phyloP scores from a whole-genome alignment of 352 stramenopile genomes.

The Blastocystis sp. region DNA sequence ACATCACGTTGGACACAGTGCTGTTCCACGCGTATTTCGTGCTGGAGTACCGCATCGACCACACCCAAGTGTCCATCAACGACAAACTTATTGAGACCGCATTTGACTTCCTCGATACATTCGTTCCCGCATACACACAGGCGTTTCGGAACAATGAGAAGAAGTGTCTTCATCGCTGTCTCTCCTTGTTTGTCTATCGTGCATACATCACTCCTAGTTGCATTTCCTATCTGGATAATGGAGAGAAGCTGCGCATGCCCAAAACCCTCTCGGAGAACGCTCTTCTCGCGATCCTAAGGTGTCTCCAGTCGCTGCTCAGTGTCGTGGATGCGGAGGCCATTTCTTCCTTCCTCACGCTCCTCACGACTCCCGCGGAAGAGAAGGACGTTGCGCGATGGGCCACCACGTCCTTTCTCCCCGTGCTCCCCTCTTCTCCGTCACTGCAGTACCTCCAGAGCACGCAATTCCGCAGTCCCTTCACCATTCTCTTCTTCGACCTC shows the following conservation, averaged over 20 bases:
- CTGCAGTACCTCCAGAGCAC: constrained; percentile 8
- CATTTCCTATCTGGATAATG: constrained; percentile 27
- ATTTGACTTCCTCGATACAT: constrained; percentile 8
- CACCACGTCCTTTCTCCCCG: constrained; percentile 5
- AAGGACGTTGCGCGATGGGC: not conserved
- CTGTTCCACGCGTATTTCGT: constrained; percentile 59
- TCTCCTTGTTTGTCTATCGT: constrained; percentile 37
- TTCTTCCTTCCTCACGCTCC: not conserved
- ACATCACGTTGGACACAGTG: constrained; percentile 15
- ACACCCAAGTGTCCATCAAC: not conserved
- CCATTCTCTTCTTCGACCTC: constrained; percentile 26
- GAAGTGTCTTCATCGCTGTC: constrained; percentile 34
- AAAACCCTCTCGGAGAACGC: constrained; percentile 43
- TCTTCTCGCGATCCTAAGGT: constrained; percentile 19
- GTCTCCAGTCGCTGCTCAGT: not conserved
- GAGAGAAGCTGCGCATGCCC: not conserved
- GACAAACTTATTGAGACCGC: constrained; percentile 20
- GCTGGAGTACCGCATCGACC: constrained; percentile 44
- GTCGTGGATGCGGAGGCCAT: not conserved
- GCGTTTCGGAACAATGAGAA: constrained; percentile 1
- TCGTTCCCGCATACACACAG: not conserved
- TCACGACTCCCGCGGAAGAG: constrained; percentile 16
- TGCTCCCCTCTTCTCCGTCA: not conserved
- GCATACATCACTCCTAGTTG: constrained; percentile 41
- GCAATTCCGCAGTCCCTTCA: not conserved